Conservation (phyloP, 805 yeast genomes). For the Danielia oregonensis region DNA sequence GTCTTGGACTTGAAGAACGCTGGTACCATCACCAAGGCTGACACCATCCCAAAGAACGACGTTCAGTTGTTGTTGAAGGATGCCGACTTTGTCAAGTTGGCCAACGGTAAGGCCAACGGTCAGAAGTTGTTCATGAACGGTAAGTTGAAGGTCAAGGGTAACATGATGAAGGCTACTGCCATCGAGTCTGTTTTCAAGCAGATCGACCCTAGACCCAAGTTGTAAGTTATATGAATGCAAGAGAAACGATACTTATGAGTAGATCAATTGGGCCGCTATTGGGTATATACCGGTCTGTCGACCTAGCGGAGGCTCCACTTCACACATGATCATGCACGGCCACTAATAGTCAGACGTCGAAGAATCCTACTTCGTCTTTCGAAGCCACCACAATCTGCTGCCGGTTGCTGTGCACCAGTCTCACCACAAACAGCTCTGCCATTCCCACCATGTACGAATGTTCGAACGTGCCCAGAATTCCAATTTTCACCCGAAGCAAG, state of each 20-base stretch:
- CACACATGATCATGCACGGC: not conserved
- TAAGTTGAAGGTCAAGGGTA: slow-evolving; percentile 81
- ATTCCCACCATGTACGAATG: slow-evolving; percentile 21
- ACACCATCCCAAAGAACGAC: slow-evolving; percentile 43
- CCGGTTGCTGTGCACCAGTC: slow-evolving; percentile 7
- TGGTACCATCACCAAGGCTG: slow-evolving; percentile 12
- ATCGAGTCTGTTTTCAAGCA: slow-evolving; percentile 65
- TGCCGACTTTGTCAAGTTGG: slow-evolving; percentile 65
- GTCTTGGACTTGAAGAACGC: slow-evolving; percentile 20
- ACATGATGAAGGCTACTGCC: slow-evolving; percentile 84
- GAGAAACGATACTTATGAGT: not conserved
- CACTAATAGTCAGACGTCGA: too few species aligned
- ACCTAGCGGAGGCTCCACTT: not conserved
- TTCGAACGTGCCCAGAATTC: slow-evolving; percentile 3
- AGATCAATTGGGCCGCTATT: not conserved
- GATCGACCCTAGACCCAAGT: slow-evolving; percentile 42
- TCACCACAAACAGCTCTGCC: slow-evolving; percentile 20
- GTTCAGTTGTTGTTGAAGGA: slow-evolving; percentile 64
- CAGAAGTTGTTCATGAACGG: slow-evolving; percentile 84
- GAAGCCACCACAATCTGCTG: slow-evolving; percentile 7
- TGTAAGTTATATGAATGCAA: slow-evolving; percentile 21
- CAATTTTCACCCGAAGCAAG: slow-evolving; percentile 13
- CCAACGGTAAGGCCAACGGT: slow-evolving; percentile 76
- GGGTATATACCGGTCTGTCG: not conserved
- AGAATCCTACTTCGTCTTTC: slow-evolving; percentile 6